Base-by-base conservation (phyloP, 2,329 filamentous ascomycete species). In the Calcarisporium arbuscula region DNA sequence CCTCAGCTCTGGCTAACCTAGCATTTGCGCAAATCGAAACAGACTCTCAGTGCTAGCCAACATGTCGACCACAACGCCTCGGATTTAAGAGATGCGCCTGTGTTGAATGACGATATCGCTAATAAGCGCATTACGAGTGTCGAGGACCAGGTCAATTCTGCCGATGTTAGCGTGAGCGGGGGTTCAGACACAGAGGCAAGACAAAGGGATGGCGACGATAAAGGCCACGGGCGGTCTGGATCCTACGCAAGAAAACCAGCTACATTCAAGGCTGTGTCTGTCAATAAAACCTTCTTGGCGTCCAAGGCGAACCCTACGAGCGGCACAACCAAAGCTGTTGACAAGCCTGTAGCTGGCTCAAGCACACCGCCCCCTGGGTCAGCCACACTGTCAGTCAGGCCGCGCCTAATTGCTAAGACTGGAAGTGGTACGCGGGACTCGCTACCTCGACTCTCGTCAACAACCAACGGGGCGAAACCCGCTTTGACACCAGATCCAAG, bases 191-290 rank as follows among this genome's bases (percentile, higher is more conserved):
- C 77, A 26, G 85, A 89, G 54, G 74, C 77, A 46, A 73, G 73
- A 53, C 58, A 59, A 41, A 72, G 73, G 41, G 70, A 74, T 53
- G 74, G 67, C 39, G 69, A 73, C 37, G n/a, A n/a, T n/a, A 77
- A 72, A 48, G 68, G 70, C 31, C 76, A 85, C 54, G 62, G 63
- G 41, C 77, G 76, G 39, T 67, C 67, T 8, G 65, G 68, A 44
- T 71, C 80, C 42, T 52, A 79, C 4, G 67, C 79, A 43, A 88
- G 85, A 70, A 90, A 86, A 59, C 79, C 80, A 15, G 65, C 80
- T 14, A 81, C 79, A 10, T 92, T 94, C 70, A 94, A 92, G 60
- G 77, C 85, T 14, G 82, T 92, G 30, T 89, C 84, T 5, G 83
- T 90, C 46, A 90, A 89, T 46, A 88, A 85, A 60, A 87, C 77